Evolutionary conservation across 2,329 filamentous ascomycete species (phyloP), one percentile per base, ranked within the genome.

Genomic region (Neonectria coccinea): DNA sequence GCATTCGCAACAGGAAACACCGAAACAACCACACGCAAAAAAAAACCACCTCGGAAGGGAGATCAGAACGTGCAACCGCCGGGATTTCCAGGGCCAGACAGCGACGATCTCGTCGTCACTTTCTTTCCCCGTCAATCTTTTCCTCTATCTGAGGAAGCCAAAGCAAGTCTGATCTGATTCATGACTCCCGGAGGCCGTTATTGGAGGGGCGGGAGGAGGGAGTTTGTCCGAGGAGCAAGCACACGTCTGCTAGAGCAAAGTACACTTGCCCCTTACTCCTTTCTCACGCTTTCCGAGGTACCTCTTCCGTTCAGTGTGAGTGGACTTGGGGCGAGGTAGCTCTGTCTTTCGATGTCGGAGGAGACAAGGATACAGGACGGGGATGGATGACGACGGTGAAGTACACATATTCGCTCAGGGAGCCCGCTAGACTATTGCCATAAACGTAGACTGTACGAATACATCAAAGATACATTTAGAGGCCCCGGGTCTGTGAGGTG

Each of bases 381-480:
- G 29, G 48, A 33, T 22, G 29, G 29, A 33, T 33, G 48, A 51
- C 29, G 47, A 51, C 27, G 48, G 48, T 18, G 29, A 51, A 33
- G 48, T 51, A 27, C 29, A 20, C 48, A 51, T 51, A 51, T 51
- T 51, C 48, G 29, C 48, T 51, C 48, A 51, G 48, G 18, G 29
- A 22, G 48, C 10, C n/a, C 31, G 48, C 48, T 51, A 33, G 16
- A 33, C 48, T 20, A 16, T 51, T 33, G n/a, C 18, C 29, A 33
- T n/a, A 33, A 51, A 50, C 27, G 47, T 20, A 31, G 7, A 39
- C 36, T 39, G 14, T 39, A n/a, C 8, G 9, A 42, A 42, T n/a
- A 20, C n/a, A 33, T 33, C 29, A 18, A 31, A 20, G 6, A 51
- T n/a, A 20, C 11, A 22, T 16, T n/a, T 29, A 14, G 12, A 33